Evolutionary conservation across 768 basidiomycete species (phyloP), one percentile per base, ranked within the genome.

Genomic region (Xerocomellus intermedius): DNA sequence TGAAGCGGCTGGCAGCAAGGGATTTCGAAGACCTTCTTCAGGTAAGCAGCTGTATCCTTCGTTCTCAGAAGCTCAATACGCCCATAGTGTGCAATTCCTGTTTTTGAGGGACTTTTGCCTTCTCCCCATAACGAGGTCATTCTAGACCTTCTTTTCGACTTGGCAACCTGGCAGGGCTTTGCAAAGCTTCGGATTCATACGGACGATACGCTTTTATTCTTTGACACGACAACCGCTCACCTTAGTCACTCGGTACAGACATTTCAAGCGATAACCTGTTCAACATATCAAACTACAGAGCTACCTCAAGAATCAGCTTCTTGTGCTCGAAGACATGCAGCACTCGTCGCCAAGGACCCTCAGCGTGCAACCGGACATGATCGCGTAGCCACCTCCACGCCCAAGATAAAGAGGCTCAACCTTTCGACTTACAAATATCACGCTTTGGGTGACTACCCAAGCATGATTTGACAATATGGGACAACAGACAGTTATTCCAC

Each of bases 401-500:
- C 41, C 0, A 63, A 58, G 42, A 26, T 28, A 0, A 62, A 65
- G n/a, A 44, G 7, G 4, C 42, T 65, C 0, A 63, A 66, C 32
- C 26, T 66, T 0, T 26, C 0, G 0, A 64, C 62, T 0, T 66
- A 64, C 39, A 61, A 66, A 13, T 52, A 28, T 1, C 64, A 66
- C 2, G 35, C 64, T 0, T n/a, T 66, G 0, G 49, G 26, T 1
- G 57, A 66, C 28, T 66, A 63, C 16, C 42, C 54, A 1, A 26
- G 55, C 5, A 52, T 26, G 3, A 62, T 66, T n/a, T 8, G 26
- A 0, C 0, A 2, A 0, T 69, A 63, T 38, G 73, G 78, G 0
- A 73, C 73, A 1, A 71, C 70, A 3, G 74, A 78, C 28, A 62
- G 56, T 0, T 78, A 73, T 53, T 69, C 73, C 0, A 77, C 75